Base-by-base conservation (phyloP, 192 early-diverging fungal genomes). In the Entomortierella parvispora region DNA sequence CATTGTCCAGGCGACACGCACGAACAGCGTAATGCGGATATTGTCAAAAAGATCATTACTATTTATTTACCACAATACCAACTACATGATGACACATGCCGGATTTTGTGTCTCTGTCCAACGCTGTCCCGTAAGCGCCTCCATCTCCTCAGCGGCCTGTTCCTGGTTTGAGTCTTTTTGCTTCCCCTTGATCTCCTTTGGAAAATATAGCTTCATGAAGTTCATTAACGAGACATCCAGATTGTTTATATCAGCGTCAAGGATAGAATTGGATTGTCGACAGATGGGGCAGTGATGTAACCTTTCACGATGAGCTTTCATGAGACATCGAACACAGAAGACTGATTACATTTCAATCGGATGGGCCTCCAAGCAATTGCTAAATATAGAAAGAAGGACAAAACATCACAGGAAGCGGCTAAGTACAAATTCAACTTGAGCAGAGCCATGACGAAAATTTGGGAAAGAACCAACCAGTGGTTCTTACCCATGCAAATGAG, bases 271-370 rank as follows among this genome's bases (percentile, higher is more conserved):
- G 40, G 83, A 59, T 40, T 82, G 59, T 23, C 94, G 88, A 59
- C 94, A 95, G 7, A 95, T 62, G 3, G 93, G 93, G 59, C 94
- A 95, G 68, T 93, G 66, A 43, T 69, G 65, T 69, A 94, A 86
- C 11, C 75, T 69, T 25, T 90, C 82, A 4, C 78, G 58, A 15
- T 89, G 87, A 1, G 94, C 91, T 47, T 94, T 93, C 49, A 95
- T 84, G 34, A 95, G 61, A 60, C 94, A 95, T 1, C 90, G 89
- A 4, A 91, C 85, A 76, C 94, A 95, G 60, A 92, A 95, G 8
- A 93, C 83, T 95, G 94, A 0, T 67, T 59, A 80, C 94, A 95
- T 17, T 76, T 75, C 11, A 95, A 80, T 10, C 93, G 89, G 57
- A 95, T 88, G 22, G 94, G 94, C 33, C 87, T 86, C 92, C 92